Percentiles rank a stretch among this genome's conserved stretches.
Evolutionary conservation across 352 stramenopile genomes (phyloP).

Genomic region (Phytophthora rubi): DNA sequence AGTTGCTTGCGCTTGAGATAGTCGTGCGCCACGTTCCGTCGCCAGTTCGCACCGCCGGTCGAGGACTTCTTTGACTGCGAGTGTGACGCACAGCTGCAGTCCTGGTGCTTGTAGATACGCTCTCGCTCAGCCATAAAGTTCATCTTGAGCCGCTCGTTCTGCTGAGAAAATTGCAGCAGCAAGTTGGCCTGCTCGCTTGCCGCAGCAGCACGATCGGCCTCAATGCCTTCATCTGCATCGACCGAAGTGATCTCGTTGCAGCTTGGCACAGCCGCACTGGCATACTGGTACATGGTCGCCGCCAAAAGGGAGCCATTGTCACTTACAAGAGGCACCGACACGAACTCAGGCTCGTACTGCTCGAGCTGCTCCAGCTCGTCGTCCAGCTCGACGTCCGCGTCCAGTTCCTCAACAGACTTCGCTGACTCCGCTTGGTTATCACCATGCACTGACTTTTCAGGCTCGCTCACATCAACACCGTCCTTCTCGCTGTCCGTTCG

Average conservation of each 20-base stretch:
- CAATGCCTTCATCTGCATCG: constrained; percentile 14
- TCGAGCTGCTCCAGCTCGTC: constrained; percentile 49
- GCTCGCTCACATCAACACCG: background rate
- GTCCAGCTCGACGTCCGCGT: constrained; percentile 32
- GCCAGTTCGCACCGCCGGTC: constrained; percentile 49
- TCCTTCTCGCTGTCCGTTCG: constrained; percentile 10
- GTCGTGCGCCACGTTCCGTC: constrained; percentile 51
- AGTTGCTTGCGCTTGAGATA: constrained; percentile 75
- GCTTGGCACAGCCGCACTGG: background rate
- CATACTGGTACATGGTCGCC: constrained; percentile 56
- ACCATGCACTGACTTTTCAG: constrained; percentile 3
- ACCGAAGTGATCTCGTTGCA: constrained; percentile 4
- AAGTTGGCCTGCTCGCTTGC: constrained; percentile 46
- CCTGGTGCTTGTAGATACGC: constrained; percentile 52
- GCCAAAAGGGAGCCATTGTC: constrained; percentile 49
- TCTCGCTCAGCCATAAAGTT: constrained; percentile 56
- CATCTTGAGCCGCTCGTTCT: constrained; percentile 57
- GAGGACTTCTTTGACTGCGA: constrained; percentile 35
- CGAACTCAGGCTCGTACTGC: constrained; percentile 49
- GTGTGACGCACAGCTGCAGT: constrained; percentile 46
- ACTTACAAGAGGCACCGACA: constrained; percentile 43
- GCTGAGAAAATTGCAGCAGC: constrained; percentile 53
- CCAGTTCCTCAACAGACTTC: constrained; percentile 14
- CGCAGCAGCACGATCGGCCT: constrained; percentile 11
- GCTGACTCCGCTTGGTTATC: constrained; percentile 14